Base-by-base conservation (phyloP, 2,329 filamentous ascomycete species). In the Fusarium algeriense region DNA sequence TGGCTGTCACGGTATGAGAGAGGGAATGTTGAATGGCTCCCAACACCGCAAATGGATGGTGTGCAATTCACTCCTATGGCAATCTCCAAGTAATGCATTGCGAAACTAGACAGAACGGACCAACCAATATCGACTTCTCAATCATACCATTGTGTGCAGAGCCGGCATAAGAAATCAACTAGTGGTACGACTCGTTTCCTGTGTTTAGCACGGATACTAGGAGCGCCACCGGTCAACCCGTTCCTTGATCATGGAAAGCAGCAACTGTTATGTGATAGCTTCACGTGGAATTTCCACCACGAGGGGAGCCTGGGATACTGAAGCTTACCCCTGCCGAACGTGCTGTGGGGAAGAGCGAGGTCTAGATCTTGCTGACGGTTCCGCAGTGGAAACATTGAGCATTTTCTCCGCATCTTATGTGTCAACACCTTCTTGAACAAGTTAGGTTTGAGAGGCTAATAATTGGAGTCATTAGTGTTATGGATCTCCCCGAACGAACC, bases 1-100 rank as follows among this genome's bases (percentile, higher is more conserved):
- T 97, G 93, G 93, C 80, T 95, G 70, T 83, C 84, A 43, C 80
- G 88, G 75, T 86, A 87, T 60, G 81, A 87, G 74, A 79, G 80
- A 58, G 85, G 86, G 13, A 70, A 80, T 64, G 75, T 83, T 38
- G 74, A 82, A 57, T 75, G 73, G 67, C 71, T 78, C 60, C 77
- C 79, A 43, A 79, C 76, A 14, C 86, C 86, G 12, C 73, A 78
- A 26, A 74, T 87, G 73, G 81, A 85, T 8, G 85, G 84, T 1
- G 76, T 81, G 44, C 73, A 70, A 7, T 87, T 87, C 75, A 60
- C 73, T 26, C 67, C 73, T 20, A 76, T 82, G 76, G 60, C 64
- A 45, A 70, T 54, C 43, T 55, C 69, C 38, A 52, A 53, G 44
- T 68, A 49, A 67, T 43, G 19, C 28, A 53, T 41, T 59, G 32